phyloP scores from a whole-genome alignment of 2,329 filamentous ascomycete genomes.

The Aspergillus pseudotamarii region DNA sequence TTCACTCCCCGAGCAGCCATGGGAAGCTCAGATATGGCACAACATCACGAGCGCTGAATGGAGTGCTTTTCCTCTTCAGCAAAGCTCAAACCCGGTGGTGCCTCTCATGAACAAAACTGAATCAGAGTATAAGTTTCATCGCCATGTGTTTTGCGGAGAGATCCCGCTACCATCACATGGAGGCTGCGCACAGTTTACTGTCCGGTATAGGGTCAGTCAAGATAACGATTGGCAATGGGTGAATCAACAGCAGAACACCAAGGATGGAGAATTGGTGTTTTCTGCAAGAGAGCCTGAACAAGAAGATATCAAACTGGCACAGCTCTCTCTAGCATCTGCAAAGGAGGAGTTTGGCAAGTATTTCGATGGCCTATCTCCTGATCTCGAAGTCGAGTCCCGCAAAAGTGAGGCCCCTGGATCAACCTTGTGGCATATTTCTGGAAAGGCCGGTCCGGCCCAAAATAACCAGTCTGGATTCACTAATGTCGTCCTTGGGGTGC shows the following conservation, averaged over 20 bases:
- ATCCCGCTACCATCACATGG: slow-evolving; percentile 31
- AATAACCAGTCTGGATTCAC: slow-evolving; percentile 61
- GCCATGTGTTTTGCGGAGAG: slow-evolving; percentile 38
- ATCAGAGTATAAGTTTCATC: slow-evolving; percentile 28
- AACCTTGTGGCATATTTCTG: slow-evolving; percentile 55
- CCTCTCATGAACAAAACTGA: slow-evolving; percentile 31
- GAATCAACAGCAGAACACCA: slow-evolving; percentile 43
- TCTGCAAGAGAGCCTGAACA: slow-evolving; percentile 26
- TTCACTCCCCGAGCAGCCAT: slow-evolving; percentile 58
- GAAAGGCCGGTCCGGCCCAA: slow-evolving; percentile 56
- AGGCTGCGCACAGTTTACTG: slow-evolving; percentile 43
- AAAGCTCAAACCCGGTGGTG: slow-evolving; percentile 28
- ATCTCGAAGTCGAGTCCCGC: slow-evolving; percentile 37
- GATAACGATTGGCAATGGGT: slow-evolving; percentile 48
- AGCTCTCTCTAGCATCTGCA: slow-evolving; percentile 2
- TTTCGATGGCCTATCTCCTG: slow-evolving; percentile 37
- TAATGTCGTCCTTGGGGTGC: slow-evolving; percentile 62
- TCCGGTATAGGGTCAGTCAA: slow-evolving; percentile 44
- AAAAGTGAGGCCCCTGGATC: slow-evolving; percentile 47
- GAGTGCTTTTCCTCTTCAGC: slow-evolving; percentile 59
- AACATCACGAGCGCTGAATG: slow-evolving; percentile 63
- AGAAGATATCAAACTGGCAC: slow-evolving; percentile 7
- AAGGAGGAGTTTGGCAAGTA: slow-evolving; percentile 32
- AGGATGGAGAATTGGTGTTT: slow-evolving; percentile 48
- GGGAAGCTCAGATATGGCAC: slow-evolving; percentile 78